These are phyloP conservation scores for Domatiomyces globalis DNA, from an alignment of 2,329 filamentous ascomycete species.

Conservation along the genomic window DNA sequence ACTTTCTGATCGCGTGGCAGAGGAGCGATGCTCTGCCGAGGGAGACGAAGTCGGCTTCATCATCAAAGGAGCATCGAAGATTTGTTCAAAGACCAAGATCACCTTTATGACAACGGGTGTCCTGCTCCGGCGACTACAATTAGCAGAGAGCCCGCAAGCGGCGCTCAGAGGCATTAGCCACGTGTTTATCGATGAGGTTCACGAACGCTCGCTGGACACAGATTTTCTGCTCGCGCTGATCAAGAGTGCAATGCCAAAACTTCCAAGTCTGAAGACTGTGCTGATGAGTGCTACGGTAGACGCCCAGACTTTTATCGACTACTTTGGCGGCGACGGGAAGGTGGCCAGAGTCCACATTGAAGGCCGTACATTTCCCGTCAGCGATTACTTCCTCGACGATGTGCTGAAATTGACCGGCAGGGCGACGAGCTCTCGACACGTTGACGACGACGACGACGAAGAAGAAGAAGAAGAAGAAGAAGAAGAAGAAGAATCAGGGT, in stretches of 20 bases:
- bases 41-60: slow-evolving; percentile 84
- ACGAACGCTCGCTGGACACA: slow-evolving; percentile 86
- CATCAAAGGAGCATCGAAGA: slow-evolving; percentile 78
- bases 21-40: slow-evolving; percentile 68
- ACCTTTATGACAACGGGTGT: slow-evolving; percentile 96
- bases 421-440: slow-evolving; percentile 7
- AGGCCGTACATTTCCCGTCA: slow-evolving; percentile 77
- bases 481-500: slow-evolving; percentile 19
- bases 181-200: slow-evolving; percentile 90
- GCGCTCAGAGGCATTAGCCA: slow-evolving; percentile 85
- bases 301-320: slow-evolving; percentile 67
- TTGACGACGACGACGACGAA: slow-evolving; percentile 31
- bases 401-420: slow-evolving; percentile 58
- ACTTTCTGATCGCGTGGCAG: slow-evolving; percentile 83
- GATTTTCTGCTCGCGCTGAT: slow-evolving; percentile 85
- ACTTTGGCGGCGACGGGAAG: slow-evolving; percentile 57
- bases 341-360: slow-evolving; percentile 78
- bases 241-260: slow-evolving; percentile 59
- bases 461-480: slow-evolving; percentile 5
- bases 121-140: slow-evolving; percentile 70
- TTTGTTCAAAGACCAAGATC: slow-evolving; percentile 64
- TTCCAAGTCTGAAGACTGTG: slow-evolving; percentile 73
- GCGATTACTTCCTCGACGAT: slow-evolving; percentile 82
- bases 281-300: slow-evolving; percentile 96
- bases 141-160: slow-evolving; percentile 36